These are phyloP conservation scores for Chlamydomonas reinhardtii DNA, from an alignment of 163 green algal genomes.

Conservation along the genomic window DNA sequence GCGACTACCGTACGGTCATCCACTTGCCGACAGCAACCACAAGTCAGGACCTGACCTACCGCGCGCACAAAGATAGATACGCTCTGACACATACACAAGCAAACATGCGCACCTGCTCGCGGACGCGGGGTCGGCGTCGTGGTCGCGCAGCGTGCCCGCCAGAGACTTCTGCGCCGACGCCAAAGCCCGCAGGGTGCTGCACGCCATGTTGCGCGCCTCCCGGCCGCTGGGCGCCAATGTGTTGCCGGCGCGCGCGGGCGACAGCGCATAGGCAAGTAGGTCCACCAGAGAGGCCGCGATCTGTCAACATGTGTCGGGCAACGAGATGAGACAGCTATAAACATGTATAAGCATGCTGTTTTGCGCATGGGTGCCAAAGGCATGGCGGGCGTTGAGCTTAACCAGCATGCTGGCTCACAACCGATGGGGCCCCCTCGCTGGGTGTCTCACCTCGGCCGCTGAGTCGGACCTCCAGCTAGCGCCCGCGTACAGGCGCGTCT, in stretches of 20 bases:
- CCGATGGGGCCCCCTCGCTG: too few species aligned
- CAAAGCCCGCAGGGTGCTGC: neutral
- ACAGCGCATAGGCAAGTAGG: neutral
- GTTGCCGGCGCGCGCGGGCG: constrained; percentile 17
- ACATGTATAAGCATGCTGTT: too few species aligned
- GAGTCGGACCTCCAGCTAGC: constrained; percentile 17
- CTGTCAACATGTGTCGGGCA: neutral
- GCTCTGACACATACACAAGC: too few species aligned
- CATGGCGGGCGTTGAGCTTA: too few species aligned
- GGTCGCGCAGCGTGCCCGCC: neutral
- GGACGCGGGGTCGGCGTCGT: neutral
- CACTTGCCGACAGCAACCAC: too few species aligned
- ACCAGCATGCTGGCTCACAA: too few species aligned
- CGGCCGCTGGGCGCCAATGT: neutral
- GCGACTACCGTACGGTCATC: too few species aligned
- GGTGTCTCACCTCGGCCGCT: constrained; percentile 16
- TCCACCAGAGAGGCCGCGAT: constrained; percentile 7
- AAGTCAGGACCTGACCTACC: too few species aligned
- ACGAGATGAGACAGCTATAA: too few species aligned
- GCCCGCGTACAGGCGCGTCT: constrained; percentile 7
- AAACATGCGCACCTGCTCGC: neutral
- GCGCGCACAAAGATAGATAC: too few species aligned
- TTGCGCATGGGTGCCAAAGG: too few species aligned
- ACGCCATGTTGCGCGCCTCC: neutral
- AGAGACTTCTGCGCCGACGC: neutral